Evolutionary conservation across 805 yeast species (phyloP).

Genomic region (Scheffersomyces coipomensis): DNA sequence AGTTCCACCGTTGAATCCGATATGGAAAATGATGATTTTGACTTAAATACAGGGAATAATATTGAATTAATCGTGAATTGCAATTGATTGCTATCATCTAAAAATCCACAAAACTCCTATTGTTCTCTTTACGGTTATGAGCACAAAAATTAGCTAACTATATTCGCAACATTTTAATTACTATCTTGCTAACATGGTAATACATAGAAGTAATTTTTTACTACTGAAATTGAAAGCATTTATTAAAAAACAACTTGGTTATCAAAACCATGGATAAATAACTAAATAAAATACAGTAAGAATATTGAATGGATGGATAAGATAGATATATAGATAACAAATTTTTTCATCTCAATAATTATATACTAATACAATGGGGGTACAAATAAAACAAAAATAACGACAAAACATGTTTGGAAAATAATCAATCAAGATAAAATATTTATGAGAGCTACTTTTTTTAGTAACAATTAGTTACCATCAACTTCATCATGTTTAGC

Average conservation of each 20-base stretch:
- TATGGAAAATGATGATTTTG: slow-evolving; percentile 1
- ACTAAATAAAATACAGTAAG: not conserved
- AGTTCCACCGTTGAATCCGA: not conserved
- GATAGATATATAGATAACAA: too few relatives aligned
- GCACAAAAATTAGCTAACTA: not conserved
- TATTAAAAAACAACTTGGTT: not conserved
- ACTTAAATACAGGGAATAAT: not conserved
- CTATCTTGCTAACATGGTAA: not conserved
- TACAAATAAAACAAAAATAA: slow-evolving; percentile 1
- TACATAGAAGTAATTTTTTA: not conserved
- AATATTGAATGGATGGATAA: too few relatives aligned
- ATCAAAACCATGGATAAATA: not conserved
- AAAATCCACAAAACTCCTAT: not conserved
- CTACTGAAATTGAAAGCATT: not conserved
- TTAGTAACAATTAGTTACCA: slow-evolving; percentile 6
- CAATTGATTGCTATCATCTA: not conserved
- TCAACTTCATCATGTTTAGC: slow-evolving; percentile 40
- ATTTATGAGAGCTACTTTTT: not conserved
- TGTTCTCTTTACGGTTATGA: too few relatives aligned
- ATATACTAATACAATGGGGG: slow-evolving; percentile 1
- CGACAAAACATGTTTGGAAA: not conserved
- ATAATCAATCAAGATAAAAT: not conserved
- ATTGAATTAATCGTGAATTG: not conserved
- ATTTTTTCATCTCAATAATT: not conserved
- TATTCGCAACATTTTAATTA: not conserved